Evolutionary conservation across 108 stramenopile genomes (phyloP), one percentile per base, ranked within the genome.

Genomic region (Cyclotella kingstonii): DNA sequence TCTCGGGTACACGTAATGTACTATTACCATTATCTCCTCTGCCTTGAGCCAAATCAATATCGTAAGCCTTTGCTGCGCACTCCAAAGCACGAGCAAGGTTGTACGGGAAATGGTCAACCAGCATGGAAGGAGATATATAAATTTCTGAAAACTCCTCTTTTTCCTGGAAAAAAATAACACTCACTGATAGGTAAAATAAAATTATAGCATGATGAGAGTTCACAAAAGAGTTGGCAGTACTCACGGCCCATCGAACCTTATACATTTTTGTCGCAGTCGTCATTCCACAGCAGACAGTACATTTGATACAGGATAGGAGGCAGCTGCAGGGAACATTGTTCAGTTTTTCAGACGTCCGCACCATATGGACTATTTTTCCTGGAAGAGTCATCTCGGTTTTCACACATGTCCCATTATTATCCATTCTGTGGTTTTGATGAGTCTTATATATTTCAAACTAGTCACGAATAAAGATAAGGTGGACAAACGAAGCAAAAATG

Each of bases 291-390:
- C 19, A 40, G 30, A 39, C 31, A 22, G 40, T 45, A 25, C 51
- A 68, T 42, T 53, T 49, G 8, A 44, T 11, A 15, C 57, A 60
- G 0, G 50, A 42, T 1, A 60, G 12, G 2, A 68, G 2, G 41
- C 50, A 44, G 14, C 68, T 34, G 51, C 68, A 68, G 3, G 68
- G 68, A 21, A 60, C 68, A 53, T 68, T 68, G 29, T 30, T 31
- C 22, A 68, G 60, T 15, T 71, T 74, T 54, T 84, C 81, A 43
- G 80, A 83, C 14, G 81, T 91, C 55, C 89, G 79, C 19, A 87
- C 72, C 39, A 94, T 63, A 33, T 90, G 93, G 22, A 88, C 57
- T 51, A 90, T 86, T 18, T 69, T 58, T 0, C 94, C 94, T 17
- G 94, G 94, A 17, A 85, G 80, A 46, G 60, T 87, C 58, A 91